phyloP scores from a whole-genome alignment of 2,329 filamentous ascomycete species.

The Ophiostoma himal-ulmi region DNA sequence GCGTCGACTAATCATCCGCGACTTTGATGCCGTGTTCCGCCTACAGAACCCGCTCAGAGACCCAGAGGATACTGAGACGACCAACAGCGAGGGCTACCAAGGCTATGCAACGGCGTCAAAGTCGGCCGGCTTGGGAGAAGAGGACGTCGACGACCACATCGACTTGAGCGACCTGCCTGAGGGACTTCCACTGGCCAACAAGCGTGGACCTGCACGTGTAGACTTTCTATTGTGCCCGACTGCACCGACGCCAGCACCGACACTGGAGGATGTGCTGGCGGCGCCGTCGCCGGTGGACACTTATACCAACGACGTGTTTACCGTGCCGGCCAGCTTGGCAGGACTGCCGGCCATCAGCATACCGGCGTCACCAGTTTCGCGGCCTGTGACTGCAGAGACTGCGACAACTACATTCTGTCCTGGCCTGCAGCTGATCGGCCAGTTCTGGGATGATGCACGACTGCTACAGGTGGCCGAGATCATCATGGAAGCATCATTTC shows the following conservation, averaged over 20 bases:
- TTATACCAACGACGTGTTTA: conserved; percentile 93
- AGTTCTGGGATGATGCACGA: conserved; percentile 68
- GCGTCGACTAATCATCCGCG: conserved; percentile 71
- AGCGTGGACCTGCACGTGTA: conserved; percentile 57
- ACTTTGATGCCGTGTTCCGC: conserved; percentile 77
- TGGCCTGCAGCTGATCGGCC: conserved; percentile 73
- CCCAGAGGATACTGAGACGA: conserved; percentile 57
- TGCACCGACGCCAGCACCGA: conserved; percentile 55
- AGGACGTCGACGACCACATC: conserved; percentile 33
- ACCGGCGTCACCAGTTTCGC: conserved; percentile 48
- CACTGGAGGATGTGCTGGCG: conserved; percentile 29
- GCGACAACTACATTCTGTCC: conserved; percentile 29
- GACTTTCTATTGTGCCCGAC: conserved; percentile 88
- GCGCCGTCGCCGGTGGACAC: conserved; percentile 58
- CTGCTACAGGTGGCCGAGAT: conserved; percentile 54
- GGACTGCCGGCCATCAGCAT: conserved; percentile 85
- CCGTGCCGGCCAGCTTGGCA: conserved; percentile 87
- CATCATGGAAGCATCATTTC: conserved; percentile 32
- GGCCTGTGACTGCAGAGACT: conserved; percentile 3
- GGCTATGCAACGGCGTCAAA: background rate
- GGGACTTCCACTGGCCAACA: conserved; percentile 46
- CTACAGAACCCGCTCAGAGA: conserved; percentile 59
- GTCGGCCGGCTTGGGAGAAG: background rate
- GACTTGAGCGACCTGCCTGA: conserved; percentile 57
- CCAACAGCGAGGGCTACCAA: conserved; percentile 50